phyloP scores from a whole-genome alignment of 208 protist genomes.

The Wallacemonas sp. region DNA sequence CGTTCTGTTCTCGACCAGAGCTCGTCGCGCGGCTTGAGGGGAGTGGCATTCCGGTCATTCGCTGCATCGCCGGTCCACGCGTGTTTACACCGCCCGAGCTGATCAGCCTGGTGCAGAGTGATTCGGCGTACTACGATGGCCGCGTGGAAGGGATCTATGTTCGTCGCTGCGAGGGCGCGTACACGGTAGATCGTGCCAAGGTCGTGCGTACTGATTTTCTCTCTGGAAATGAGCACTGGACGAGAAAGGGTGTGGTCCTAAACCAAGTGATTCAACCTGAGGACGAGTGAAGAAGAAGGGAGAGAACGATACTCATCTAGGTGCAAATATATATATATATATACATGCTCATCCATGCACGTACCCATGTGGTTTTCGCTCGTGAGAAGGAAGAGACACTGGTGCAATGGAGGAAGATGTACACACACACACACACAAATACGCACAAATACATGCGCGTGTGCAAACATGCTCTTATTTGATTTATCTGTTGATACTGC shows the following conservation, averaged over 20 bases:
- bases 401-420: too few relatives aligned
- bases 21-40: slow-evolving; percentile 19
- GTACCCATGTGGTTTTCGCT: too few relatives aligned
- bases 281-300: not conserved
- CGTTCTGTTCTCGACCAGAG: slow-evolving; percentile 19
- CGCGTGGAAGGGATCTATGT: slow-evolving; percentile 21
- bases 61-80: slow-evolving; percentile 3
- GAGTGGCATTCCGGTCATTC: slow-evolving; percentile 20
- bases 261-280: slow-evolving; percentile 15
- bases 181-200: slow-evolving; percentile 21
- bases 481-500: too few relatives aligned
- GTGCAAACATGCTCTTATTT: too few relatives aligned
- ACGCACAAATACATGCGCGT: too few relatives aligned
- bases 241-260: slow-evolving; percentile 22
- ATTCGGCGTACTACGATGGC: slow-evolving; percentile 23
- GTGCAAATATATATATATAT: too few relatives aligned
- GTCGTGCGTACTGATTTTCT: slow-evolving; percentile 20
- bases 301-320: not conserved
- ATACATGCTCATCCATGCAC: too few relatives aligned
- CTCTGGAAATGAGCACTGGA: slow-evolving; percentile 25
- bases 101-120: slow-evolving; percentile 11
- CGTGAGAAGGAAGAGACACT: too few relatives aligned
- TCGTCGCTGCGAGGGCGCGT: slow-evolving; percentile 17
- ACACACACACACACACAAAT: too few relatives aligned
- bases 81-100: slow-evolving; percentile 6